Base-by-base conservation (phyloP, 2,329 filamentous ascomycete species). In the Fusarium hostae region DNA sequence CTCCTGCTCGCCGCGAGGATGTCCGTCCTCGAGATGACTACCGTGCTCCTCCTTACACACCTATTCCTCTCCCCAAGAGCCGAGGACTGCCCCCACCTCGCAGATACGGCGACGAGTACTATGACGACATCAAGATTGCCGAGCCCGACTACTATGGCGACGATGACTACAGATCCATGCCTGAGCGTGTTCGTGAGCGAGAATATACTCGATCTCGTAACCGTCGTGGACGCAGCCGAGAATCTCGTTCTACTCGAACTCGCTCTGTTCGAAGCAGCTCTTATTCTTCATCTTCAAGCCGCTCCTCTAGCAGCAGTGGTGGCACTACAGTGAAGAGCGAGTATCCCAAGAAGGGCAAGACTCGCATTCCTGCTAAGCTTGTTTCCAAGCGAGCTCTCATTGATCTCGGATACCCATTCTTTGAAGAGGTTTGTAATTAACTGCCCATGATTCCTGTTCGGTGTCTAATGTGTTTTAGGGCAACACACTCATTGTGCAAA, bases 301-400 rank as follows among this genome's bases (percentile, higher is more conserved):
- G 79, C 15, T 84, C 82, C 9, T 84, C 81, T 20, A 86, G 84
- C 76, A 86, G 82, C 68, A 84, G 81, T 63, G 84, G 84, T 24
- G 84, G 84, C 28, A 87, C 86, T 4, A 85, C 85, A 13, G 79
- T 86, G n/a, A 86, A 84, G 76, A 88, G 84, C 80, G 87, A 90
- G 63, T 94, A 92, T 71, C 92, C 92, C 13, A 92, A 93, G 83
- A 94, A 92, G 80, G 95, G 95, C 76, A 97, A 95, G 86, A 98
- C 95, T 18, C 90, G 93, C 75, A 94, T 98, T 79, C 95, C 95
- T 2, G 90, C 89, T 65, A 89, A 92, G 62, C 85, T 97, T 66
- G 93, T 97, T 18, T 92, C 93, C 71, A 92, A 92, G 79, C 87
- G 91, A 68, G 95, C 94, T 3, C 88, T 98, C 37, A 91, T 93